Conservation (phyloP, 306 rosid species). For the Prunus mume region DNA sequence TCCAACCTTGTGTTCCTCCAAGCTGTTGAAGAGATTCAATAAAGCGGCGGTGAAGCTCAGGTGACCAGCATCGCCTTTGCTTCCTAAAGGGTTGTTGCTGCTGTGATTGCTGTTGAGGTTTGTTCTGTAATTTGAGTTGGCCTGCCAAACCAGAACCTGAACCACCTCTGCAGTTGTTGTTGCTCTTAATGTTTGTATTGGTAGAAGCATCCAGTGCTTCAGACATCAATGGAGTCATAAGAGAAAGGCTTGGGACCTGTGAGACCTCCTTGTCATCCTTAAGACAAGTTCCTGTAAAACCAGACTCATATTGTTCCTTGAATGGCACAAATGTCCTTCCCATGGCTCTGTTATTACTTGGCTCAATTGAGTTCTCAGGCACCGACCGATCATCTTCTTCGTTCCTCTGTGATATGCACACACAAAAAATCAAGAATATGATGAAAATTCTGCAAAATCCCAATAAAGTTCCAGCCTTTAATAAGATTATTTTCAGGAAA, state of each 20-base stretch:
- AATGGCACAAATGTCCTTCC: constrained; percentile 47
- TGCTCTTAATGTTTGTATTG: constrained; percentile 23
- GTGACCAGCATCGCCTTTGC: constrained; percentile 88
- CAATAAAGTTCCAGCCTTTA: neutral
- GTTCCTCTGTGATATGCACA: constrained; percentile 33
- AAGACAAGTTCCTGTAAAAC: constrained; percentile 8
- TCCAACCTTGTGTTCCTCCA: constrained; percentile 82
- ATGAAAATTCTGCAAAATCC: neutral
- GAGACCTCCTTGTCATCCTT: constrained; percentile 47
- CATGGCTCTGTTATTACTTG: constrained; percentile 25
- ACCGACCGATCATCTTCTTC: constrained; percentile 51
- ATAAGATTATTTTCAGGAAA: no score
- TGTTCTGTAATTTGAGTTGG: constrained; percentile 37
- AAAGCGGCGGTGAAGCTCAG: constrained; percentile 78
- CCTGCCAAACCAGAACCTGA: constrained; percentile 38
- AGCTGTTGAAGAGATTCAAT: constrained; percentile 73
- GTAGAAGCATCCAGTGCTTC: constrained; percentile 41
- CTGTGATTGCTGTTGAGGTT: constrained; percentile 30
- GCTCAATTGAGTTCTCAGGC: constrained; percentile 34
- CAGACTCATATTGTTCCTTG: constrained; percentile 26
- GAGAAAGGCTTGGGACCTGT: constrained; percentile 48
- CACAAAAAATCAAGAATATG: neutral
- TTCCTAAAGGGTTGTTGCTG: constrained; percentile 54
- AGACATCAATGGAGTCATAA: constrained; percentile 46
- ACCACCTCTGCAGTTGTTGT: constrained; percentile 37